Evolutionary conservation across 306 rosid species (phyloP).

Genomic region (Chamaecrista fasciculata): DNA sequence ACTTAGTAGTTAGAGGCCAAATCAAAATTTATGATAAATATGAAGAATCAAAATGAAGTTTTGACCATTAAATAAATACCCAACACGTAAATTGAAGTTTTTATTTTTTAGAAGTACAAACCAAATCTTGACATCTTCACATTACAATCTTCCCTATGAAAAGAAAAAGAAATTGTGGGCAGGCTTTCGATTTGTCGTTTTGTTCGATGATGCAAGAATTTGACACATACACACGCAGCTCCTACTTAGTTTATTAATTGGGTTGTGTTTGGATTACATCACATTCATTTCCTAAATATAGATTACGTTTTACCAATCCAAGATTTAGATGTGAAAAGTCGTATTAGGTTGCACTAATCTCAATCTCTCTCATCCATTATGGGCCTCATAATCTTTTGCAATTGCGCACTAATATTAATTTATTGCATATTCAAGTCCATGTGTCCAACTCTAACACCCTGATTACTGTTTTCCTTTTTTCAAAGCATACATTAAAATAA

Average conservation of each 20-base stretch:
- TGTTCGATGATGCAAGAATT: constrained; percentile 10
- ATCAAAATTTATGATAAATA: no score
- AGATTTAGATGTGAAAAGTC: constrained; percentile 23
- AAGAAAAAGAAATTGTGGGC: neutral
- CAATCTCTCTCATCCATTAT: neutral
- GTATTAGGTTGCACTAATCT: neutral
- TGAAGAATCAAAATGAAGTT: no score
- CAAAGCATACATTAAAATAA: neutral
- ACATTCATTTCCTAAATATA: constrained; percentile 16
- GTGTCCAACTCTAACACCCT: neutral
- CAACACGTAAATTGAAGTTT: neutral
- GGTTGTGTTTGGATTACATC: constrained; percentile 30
- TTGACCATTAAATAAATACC: neutral
- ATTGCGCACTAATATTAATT: neutral
- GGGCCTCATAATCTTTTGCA: no score
- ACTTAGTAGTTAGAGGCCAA: no score
- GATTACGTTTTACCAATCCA: constrained; percentile 4
- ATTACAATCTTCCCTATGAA: constrained; percentile 18
- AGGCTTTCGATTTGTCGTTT: constrained; percentile 25
- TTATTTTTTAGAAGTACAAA: neutral
- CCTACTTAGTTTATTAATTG: constrained; percentile 21
- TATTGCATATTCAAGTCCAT: neutral
- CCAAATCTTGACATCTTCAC: neutral
- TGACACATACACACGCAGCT: constrained; percentile 22
- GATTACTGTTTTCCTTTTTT: neutral